Percentiles rank a stretch among this genome's conserved stretches.
These are phyloP conservation scores for Elsinoe australis DNA, from an alignment of 2,329 filamentous ascomycete genomes.

Conservation along the genomic window DNA sequence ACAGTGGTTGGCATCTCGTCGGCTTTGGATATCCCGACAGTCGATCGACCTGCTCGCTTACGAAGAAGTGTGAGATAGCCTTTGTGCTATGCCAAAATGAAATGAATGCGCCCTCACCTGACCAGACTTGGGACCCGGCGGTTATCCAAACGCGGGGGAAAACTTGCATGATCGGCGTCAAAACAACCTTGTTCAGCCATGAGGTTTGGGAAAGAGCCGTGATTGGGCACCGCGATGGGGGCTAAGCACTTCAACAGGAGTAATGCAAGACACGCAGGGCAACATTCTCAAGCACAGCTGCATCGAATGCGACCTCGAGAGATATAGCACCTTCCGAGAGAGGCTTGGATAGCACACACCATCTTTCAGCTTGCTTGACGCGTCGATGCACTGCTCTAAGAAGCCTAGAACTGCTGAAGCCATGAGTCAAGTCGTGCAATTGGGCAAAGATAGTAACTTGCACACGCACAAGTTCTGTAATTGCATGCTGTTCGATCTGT, in stretches of 20 bases:
- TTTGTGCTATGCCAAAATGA: background rate
- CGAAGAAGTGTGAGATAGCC: slow-evolving; percentile 1
- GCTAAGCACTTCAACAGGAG: background rate
- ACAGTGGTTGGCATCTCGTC: slow-evolving; percentile 2
- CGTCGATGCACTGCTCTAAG: no score
- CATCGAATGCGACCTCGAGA: no score
- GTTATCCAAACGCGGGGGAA: slow-evolving; percentile 1
- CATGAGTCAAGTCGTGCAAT: no score
- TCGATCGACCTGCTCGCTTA: slow-evolving; percentile 15
- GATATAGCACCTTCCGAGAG: no score
- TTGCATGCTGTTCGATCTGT: no score
- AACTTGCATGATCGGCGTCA: slow-evolving; percentile 11
- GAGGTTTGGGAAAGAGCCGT: background rate
- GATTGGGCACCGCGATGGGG: background rate
- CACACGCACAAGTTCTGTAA: no score
- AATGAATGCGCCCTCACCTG: slow-evolving; percentile 10
- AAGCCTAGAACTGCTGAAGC: no score
- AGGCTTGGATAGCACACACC: no score
- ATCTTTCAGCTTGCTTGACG: no score
- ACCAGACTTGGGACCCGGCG: slow-evolving; percentile 1
- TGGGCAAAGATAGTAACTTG: no score
- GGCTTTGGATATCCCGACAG: no score
- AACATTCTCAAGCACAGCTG: background rate
- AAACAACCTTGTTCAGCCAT: slow-evolving; percentile 8
- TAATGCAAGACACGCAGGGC: background rate